Evolutionary conservation across 1,139 yeast genomes (phyloP), one percentile per base, ranked within the genome.

Genomic region (Candida sp.): DNA sequence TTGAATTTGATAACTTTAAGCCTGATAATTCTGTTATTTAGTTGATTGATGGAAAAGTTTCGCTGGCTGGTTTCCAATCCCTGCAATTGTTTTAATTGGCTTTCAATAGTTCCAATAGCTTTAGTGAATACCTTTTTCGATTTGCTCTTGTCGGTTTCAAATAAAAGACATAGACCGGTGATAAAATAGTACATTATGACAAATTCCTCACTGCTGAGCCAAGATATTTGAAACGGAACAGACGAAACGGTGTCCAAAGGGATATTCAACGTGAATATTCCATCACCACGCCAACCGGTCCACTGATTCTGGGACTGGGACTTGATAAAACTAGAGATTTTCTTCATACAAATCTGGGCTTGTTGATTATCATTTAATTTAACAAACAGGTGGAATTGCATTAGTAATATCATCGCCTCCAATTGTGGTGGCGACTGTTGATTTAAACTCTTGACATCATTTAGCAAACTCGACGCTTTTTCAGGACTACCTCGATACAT

Each of bases 141-240:
- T 42, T 66, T 63, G 12, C 54, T 52, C 39, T 60, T 63, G 22
- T 41, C 33, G 0, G 69, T 56, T 36, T 64, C 70, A 30, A 54
- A 52, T 33, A 71, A 47, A 38, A 64, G 61, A 19, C 63, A 53
- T n/a, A 75, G 54, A 1, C 77, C 79, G 15, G 70, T 64, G 11
- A 71, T 51, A 37, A 73, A 63, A 50, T 72, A 74, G 29, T 73
- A 63, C 42, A 67, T 44, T 15, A 72, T 56, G 3, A 66, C 61
- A 51, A 73, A 74, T 45, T 76, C 79, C 35, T 66, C 68, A 1
- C 68, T 58, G 30, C 66, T 63, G 19, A 76, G 48, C 81, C 81
- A 77, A 5, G 45, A 49, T 12, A 68, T 49, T 38, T 48, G 52
- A 46, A 46, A 53, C 21, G 42, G 36, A 12, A 52, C 21, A 9